Evolutionary conservation across 202 grass and related monocot species (phyloP).

Genomic region (Panicum virgatum): DNA sequence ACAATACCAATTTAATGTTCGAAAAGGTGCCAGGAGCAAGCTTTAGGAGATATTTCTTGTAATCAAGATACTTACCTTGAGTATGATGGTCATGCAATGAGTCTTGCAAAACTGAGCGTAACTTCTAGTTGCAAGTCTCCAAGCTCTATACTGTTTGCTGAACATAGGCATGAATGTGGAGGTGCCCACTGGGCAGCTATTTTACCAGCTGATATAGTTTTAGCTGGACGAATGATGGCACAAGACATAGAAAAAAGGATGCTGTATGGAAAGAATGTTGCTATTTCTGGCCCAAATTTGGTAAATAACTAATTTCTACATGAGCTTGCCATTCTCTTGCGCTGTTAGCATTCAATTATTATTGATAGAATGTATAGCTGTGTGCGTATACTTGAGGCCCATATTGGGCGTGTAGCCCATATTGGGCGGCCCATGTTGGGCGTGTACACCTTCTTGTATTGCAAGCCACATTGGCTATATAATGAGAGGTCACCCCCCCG

Average conservation of each 20-base stretch:
- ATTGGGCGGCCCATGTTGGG: too few species aligned
- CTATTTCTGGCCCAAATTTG: slow-evolving; percentile 53
- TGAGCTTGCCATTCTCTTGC: slow-evolving; percentile 20
- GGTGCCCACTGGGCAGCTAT: slow-evolving; percentile 84
- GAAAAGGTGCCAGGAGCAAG: slow-evolving; percentile 60
- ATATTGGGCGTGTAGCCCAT: too few species aligned
- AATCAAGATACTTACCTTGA: slow-evolving; percentile 31
- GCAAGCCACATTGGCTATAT: too few species aligned
- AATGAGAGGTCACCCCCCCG: too few species aligned
- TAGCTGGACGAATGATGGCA: slow-evolving; percentile 81
- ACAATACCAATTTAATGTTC: slow-evolving; percentile 93
- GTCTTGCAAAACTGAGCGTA: slow-evolving; percentile 48
- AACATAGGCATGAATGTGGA: slow-evolving; percentile 96
- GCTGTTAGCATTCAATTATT: slow-evolving; percentile 25
- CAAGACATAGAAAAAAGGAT: slow-evolving; percentile 55
- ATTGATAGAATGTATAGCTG: too few species aligned
- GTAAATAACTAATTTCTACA: slow-evolving; percentile 49
- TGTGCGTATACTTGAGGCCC: too few species aligned
- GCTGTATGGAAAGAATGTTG: slow-evolving; percentile 41
- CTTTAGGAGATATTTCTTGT: slow-evolving; percentile 43
- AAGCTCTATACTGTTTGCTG: slow-evolving; percentile 48
- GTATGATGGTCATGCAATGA: slow-evolving; percentile 22
- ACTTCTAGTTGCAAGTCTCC: slow-evolving; percentile 43
- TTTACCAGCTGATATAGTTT: slow-evolving; percentile 87
- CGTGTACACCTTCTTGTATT: too few species aligned